Conservation (phyloP, 768 basidiomycete genomes). For the Lepiota subincarnata region DNA sequence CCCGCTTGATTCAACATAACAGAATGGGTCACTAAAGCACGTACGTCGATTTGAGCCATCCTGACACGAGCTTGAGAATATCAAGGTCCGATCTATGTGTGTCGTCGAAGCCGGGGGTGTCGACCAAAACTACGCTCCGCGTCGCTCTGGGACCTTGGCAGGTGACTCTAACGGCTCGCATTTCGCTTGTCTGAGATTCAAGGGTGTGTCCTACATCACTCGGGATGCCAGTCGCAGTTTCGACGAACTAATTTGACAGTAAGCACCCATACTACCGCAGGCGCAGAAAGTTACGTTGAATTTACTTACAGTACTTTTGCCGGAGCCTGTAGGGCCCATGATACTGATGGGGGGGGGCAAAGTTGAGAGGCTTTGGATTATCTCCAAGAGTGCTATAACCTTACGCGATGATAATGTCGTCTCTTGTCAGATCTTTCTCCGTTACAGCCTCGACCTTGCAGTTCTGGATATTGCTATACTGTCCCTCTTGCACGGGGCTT, state of each 20-base stretch:
- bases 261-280: neutral
- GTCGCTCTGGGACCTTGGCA: slow-evolving; percentile 14
- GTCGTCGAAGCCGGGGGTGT: slow-evolving; percentile 24
- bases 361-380: neutral
- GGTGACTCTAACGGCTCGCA: slow-evolving; percentile 14
- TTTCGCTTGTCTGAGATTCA: slow-evolving; percentile 18
- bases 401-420: no score
- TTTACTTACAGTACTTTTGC: slow-evolving; percentile 14
- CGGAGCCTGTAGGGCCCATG: slow-evolving; percentile 14
- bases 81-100: slow-evolving; percentile 18
- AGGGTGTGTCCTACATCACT: slow-evolving; percentile 10
- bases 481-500: no score
- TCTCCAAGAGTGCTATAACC: no score
- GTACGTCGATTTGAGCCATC: slow-evolving; percentile 20
- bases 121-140: slow-evolving; percentile 19
- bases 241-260: slow-evolving; percentile 20
- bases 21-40: neutral
- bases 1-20: neutral
- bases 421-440: no score
- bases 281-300: neutral
- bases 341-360: neutral
- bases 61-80: slow-evolving; percentile 18
- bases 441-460: no score
- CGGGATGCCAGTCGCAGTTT: slow-evolving; percentile 17
- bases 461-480: no score